These are phyloP conservation scores for Lasiosphaeria hispida DNA, from an alignment of 495 filamentous ascomycete genomes.

Conservation along the genomic window DNA sequence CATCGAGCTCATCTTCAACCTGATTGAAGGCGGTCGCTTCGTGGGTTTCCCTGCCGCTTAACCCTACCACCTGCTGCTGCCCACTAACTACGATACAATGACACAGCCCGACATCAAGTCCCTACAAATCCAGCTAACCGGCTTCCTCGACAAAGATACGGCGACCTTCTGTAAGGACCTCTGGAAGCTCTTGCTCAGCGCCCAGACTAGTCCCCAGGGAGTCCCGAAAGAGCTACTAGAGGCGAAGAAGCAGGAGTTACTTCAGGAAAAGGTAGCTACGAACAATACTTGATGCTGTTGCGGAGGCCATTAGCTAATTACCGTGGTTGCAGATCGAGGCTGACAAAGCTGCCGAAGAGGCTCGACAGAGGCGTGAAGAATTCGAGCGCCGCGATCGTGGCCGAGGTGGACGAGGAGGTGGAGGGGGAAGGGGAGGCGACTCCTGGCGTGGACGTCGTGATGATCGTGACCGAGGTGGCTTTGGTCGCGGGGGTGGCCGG, in stretches of 20 bases:
- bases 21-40: slow-evolving; percentile 75
- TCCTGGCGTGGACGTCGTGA: slow-evolving; percentile 46
- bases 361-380: slow-evolving; percentile 60
- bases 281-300: not conserved
- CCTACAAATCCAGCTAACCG: slow-evolving; percentile 88
- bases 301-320: slow-evolving; percentile 16
- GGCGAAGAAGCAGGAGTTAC: slow-evolving; percentile 90
- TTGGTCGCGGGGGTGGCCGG: slow-evolving; percentile 41
- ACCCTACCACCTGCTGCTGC: not conserved
- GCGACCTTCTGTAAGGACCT: slow-evolving; percentile 88
- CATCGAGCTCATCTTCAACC: slow-evolving; percentile 85
- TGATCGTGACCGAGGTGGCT: slow-evolving; percentile 46
- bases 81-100: not conserved
- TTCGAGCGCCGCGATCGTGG: slow-evolving; percentile 60
- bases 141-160: slow-evolving; percentile 93
- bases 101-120: slow-evolving; percentile 88
- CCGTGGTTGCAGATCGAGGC: slow-evolving; percentile 62
- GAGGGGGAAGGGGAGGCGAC: slow-evolving; percentile 28
- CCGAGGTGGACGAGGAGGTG: slow-evolving; percentile 48
- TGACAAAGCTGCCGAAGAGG: slow-evolving; percentile 76
- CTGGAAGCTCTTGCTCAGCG: slow-evolving; percentile 87
- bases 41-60: slow-evolving; percentile 51
- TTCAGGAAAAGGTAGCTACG: slow-evolving; percentile 78
- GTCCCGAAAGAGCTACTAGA: slow-evolving; percentile 93
- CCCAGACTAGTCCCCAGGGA: slow-evolving; percentile 81